A percentile compares a stretch with the other conserved stretches of the same genome.
These are phyloP conservation scores for Termitomyces sp. DNA, from an alignment of 768 basidiomycete species.

Conservation along the genomic window DNA sequence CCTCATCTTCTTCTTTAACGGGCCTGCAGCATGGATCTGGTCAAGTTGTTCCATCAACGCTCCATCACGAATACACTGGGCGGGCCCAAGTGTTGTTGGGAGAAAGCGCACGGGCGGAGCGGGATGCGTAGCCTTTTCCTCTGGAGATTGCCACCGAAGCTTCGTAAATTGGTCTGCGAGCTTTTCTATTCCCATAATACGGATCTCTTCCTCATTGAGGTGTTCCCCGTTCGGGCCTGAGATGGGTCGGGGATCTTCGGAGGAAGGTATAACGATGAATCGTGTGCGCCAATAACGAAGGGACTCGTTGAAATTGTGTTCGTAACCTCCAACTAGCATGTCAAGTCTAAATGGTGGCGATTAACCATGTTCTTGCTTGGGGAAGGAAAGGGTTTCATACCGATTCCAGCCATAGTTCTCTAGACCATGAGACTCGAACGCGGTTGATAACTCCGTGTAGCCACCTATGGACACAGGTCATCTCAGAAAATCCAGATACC, in stretches of 20 bases:
- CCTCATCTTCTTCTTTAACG: conserved; percentile 76
- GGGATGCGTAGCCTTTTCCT: conserved; percentile 44
- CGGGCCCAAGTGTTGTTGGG: conserved; percentile 82
- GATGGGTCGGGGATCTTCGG: conserved; percentile 56
- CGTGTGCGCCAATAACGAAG: conserved; percentile 92
- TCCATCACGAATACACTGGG: conserved; percentile 75
- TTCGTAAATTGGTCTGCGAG: conserved; percentile 86
- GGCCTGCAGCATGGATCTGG: conserved; percentile 70
- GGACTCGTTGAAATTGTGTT: conserved; percentile 75
- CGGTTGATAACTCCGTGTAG: conserved; percentile 75
- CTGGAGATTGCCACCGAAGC: conserved; percentile 72
- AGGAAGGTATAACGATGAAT: conserved; percentile 88
- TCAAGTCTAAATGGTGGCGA: conserved; percentile 52
- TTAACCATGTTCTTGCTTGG: background rate
- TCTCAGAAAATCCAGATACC: background rate
- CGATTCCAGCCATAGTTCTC: conserved; percentile 88
- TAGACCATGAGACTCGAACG: conserved; percentile 73
- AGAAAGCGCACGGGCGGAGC: conserved; percentile 70
- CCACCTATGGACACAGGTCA: conserved; percentile 38
- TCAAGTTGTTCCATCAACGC: conserved; percentile 77
- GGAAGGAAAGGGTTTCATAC: conserved; percentile 30
- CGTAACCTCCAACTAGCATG: conserved; percentile 82
- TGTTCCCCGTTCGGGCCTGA: conserved; percentile 66
- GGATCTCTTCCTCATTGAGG: conserved; percentile 83
- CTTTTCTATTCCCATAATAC: conserved; percentile 86